These are phyloP conservation scores for Boletus fagicola DNA, from an alignment of 768 basidiomycete genomes.

Conservation along the genomic window DNA sequence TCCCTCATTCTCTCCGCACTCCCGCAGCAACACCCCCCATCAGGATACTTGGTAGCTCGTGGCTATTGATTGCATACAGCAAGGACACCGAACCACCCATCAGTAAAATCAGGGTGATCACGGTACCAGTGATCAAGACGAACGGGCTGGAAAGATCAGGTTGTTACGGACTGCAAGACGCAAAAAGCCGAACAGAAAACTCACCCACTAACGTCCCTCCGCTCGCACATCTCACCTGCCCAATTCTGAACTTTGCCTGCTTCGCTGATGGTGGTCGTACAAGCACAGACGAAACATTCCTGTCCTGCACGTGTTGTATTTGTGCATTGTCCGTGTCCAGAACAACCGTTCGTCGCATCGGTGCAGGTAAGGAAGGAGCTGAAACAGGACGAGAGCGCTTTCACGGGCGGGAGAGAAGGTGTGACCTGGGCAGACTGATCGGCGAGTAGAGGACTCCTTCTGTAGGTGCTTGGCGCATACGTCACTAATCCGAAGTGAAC, in stretches of 20 bases:
- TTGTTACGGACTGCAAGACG: not conserved
- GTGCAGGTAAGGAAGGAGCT: conserved; percentile 51
- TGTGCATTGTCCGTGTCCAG: conserved; percentile 67
- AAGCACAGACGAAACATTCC: conserved; percentile 49
- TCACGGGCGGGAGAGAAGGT: conserved; percentile 49
- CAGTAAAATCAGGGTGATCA: conserved; percentile 60
- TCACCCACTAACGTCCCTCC: conserved; percentile 77
- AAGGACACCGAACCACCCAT: conserved; percentile 66
- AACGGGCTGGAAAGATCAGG: conserved; percentile 54
- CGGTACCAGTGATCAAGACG: conserved; percentile 68
- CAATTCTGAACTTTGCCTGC: conserved; percentile 60
- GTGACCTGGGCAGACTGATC: conserved; percentile 44
- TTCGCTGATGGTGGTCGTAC: conserved; percentile 47
- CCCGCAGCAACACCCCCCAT: conserved; percentile 54
- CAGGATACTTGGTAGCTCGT: conserved; percentile 72
- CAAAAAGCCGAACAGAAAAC: conserved; percentile 30
- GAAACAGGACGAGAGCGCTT: conserved; percentile 63
- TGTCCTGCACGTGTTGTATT: conserved; percentile 57
- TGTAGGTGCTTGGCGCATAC: conserved; percentile 35
- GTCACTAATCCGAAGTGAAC: conserved; percentile 55
- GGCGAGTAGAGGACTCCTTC: conserved; percentile 41
- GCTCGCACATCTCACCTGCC: conserved; percentile 76
- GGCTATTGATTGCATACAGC: conserved; percentile 57
- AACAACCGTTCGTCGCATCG: conserved; percentile 64
- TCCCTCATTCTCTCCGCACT: conserved; percentile 49